A percentile compares a stretch with the other conserved stretches of the same genome.
phyloP scores from a whole-genome alignment of 2,329 filamentous ascomycete species.

The Colletotrichum lindemuthianum region DNA sequence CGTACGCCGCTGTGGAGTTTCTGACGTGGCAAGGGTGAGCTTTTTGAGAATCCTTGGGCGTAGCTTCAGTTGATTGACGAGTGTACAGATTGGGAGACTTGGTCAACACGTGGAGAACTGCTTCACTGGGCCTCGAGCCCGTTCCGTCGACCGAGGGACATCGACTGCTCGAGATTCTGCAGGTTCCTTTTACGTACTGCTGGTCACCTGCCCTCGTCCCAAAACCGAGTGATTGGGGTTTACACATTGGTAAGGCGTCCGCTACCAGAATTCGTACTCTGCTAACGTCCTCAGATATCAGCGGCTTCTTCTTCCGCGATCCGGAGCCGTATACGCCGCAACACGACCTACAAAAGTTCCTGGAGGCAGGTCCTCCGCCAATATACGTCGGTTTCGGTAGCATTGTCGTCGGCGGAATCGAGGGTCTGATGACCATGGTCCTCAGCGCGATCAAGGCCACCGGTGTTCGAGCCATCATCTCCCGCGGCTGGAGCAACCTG shows the following conservation, averaged over 20 bases:
- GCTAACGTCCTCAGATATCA: slow-evolving; percentile 48
- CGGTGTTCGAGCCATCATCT: slow-evolving; percentile 31
- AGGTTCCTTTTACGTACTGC: slow-evolving; percentile 80
- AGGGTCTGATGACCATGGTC: slow-evolving; percentile 25
- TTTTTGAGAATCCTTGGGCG: neutral
- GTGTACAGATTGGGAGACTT: slow-evolving; percentile 69
- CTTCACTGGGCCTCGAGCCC: slow-evolving; percentile 71
- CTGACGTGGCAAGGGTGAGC: slow-evolving; percentile 76
- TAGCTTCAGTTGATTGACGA: neutral
- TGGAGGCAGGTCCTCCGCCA: slow-evolving; percentile 63
- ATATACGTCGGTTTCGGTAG: slow-evolving; percentile 33
- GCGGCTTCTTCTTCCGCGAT: slow-evolving; percentile 74
- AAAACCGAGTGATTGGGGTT: slow-evolving; percentile 73
- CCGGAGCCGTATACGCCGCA: slow-evolving; percentile 64
- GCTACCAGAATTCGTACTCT: neutral
- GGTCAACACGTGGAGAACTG: slow-evolving; percentile 84
- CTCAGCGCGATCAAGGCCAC: slow-evolving; percentile 24
- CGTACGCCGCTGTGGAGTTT: slow-evolving; percentile 77
- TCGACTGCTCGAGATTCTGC: slow-evolving; percentile 73
- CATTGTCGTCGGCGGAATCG: slow-evolving; percentile 19
- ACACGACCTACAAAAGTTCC: slow-evolving; percentile 63
- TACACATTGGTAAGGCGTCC: slow-evolving; percentile 66
- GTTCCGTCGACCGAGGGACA: slow-evolving; percentile 77
- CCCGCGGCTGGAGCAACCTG: slow-evolving; percentile 31
- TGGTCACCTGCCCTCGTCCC: slow-evolving; percentile 76